These are phyloP conservation scores for Brasilioporus rufonigricans DNA, from an alignment of 768 basidiomycete genomes.

Conservation along the genomic window DNA sequence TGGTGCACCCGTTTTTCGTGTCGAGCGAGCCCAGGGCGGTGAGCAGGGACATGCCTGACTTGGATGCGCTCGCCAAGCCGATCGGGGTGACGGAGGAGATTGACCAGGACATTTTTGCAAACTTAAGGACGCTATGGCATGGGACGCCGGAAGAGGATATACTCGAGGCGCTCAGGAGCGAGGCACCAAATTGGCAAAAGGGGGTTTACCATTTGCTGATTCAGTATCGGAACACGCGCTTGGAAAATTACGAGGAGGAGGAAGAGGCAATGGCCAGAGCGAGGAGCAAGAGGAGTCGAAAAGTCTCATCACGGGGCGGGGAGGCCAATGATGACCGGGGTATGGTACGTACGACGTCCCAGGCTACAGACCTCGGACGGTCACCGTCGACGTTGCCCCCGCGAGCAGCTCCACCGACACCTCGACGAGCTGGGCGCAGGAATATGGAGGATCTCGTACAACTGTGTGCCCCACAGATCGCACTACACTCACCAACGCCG, in stretches of 20 bases:
- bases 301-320: slow-evolving; percentile 29
- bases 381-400: slow-evolving; percentile 46
- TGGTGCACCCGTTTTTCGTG: slow-evolving; percentile 76
- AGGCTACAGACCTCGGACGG: slow-evolving; percentile 23
- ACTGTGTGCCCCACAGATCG: slow-evolving; percentile 23
- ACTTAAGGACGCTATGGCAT: slow-evolving; percentile 91
- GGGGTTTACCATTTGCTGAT: slow-evolving; percentile 91
- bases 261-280: slow-evolving; percentile 44
- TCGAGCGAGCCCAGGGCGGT: slow-evolving; percentile 48
- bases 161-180: slow-evolving; percentile 58
- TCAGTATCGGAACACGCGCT: slow-evolving; percentile 72
- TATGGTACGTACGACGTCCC: slow-evolving; percentile 25
- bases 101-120: slow-evolving; percentile 87
- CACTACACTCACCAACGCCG: slow-evolving; percentile 26
- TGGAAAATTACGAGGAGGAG: slow-evolving; percentile 75
- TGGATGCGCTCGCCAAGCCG: slow-evolving; percentile 69
- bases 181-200: slow-evolving; percentile 89
- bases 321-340: slow-evolving; percentile 21
- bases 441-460: slow-evolving; percentile 19
- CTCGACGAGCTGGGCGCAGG: slow-evolving; percentile 47
- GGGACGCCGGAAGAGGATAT: slow-evolving; percentile 74
- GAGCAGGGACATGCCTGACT: slow-evolving; percentile 47
- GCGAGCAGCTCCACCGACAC: slow-evolving; percentile 60
- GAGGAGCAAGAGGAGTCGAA: slow-evolving; percentile 34
- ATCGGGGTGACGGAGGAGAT: slow-evolving; percentile 62